Conservation (phyloP, 2,329 filamentous ascomycete species). For the Sclerotinia glacialis region DNA sequence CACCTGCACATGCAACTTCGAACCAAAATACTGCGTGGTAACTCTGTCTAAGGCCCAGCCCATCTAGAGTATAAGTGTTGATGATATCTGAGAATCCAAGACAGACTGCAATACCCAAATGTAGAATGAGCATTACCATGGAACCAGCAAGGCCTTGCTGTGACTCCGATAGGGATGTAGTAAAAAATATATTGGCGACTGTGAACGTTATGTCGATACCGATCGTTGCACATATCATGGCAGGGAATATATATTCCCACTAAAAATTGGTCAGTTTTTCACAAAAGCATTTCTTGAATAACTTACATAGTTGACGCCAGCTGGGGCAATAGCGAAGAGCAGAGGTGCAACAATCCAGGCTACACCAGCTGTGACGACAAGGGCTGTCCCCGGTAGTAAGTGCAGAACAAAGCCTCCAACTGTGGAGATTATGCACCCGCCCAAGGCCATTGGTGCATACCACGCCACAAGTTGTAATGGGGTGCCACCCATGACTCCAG, state of each 20-base stretch:
- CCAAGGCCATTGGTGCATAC: conserved; percentile 63
- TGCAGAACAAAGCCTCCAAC: conserved; percentile 57
- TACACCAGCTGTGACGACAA: conserved; percentile 52
- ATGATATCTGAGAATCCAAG: conserved; percentile 69
- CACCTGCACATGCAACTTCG: conserved; percentile 53
- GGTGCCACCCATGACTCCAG: conserved; percentile 50
- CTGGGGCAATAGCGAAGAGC: conserved; percentile 53
- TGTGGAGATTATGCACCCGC: conserved; percentile 65
- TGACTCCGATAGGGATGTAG: conserved; percentile 63
- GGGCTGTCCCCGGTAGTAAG: conserved; percentile 50
- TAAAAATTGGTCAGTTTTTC: conserved; percentile 5
- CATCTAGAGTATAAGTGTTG: conserved; percentile 43
- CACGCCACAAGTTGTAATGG: conserved; percentile 58
- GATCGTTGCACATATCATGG: conserved; percentile 66
- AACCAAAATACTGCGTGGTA: conserved; percentile 69
- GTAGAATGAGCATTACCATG: conserved; percentile 66
- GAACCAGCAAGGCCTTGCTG: conserved; percentile 71
- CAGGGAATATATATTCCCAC: conserved; percentile 73
- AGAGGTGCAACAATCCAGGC: conserved; percentile 52
- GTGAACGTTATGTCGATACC: conserved; percentile 76
- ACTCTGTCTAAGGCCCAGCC: conserved; percentile 47
- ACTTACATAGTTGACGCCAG: conserved; percentile 34
- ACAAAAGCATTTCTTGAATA: background rate
- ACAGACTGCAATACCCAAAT: conserved; percentile 69
- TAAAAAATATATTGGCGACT: conserved; percentile 74